Evolutionary conservation across 129 eudicot genomes (phyloP), one percentile per base, ranked within the genome.

Genomic region (Flaveria ramosissima): DNA sequence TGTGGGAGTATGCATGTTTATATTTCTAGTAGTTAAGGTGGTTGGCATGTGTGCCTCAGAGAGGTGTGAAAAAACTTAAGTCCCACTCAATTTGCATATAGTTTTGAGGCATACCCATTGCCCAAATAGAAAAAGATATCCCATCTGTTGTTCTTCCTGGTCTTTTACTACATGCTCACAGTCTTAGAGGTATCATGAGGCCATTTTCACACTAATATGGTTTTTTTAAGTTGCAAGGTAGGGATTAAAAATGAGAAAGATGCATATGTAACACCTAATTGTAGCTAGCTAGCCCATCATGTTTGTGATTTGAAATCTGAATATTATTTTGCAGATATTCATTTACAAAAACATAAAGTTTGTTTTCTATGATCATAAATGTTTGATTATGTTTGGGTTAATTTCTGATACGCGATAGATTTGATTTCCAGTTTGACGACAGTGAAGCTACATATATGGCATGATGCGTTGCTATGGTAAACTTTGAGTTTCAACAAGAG

Each of bases 61-160:
- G 78, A 78, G 77, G 80, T 73, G 15, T 15, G 69, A 63, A 36
- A 72, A 85, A 83, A 78, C 97, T 88, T 88, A 67, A 72, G 71
- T 77, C 87, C 88, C 89, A 93, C 97, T 90, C 91, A 66, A 85
- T 7, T 73, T 80, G 62, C 41, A 75, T 62, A 13, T 36, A 48
- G 72, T 53, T 41, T 69, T 90, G 98, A 92, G 87, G 76, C 81
- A 76, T 83, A 90, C 98, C 74, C 79, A 61, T 81, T 80, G 96
- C 88, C 98, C 84, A 82, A 76, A 84, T 76, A 78, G 96, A 92
- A 67, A 79, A 82, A 82, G 98, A 92, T 93, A 84, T 83, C 66
- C 73, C 87, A 93, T 75, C 77, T 80, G 41, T 75, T 76, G 15
- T 47, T 61, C 51, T 77, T 77, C 77, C 78, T 80, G 80, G 84